phyloP scores from a whole-genome alignment of 768 basidiomycete species.

The Amanita fuliginea region DNA sequence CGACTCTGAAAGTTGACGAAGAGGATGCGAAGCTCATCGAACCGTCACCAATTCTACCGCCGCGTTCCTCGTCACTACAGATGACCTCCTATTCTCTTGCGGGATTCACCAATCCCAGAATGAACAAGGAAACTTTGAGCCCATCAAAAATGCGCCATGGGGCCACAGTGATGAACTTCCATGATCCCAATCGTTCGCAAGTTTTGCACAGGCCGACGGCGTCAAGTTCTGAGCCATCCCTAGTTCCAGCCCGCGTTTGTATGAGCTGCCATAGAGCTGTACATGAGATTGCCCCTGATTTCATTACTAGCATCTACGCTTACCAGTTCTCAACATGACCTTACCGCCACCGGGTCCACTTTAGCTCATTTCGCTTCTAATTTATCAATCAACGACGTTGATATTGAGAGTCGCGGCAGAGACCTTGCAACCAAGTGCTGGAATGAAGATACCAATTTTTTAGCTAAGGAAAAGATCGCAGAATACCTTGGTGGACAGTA shows the following conservation, averaged over 20 bases:
- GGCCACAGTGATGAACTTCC: conserved; percentile 29
- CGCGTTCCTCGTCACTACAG: conserved; percentile 39
- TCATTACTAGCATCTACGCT: conserved; percentile 15
- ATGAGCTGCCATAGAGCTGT: background rate
- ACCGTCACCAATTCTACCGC: conserved; percentile 30
- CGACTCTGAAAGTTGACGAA: background rate
- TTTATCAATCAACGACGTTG: conserved; percentile 33
- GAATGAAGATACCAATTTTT: conserved; percentile 76
- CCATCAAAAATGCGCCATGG: conserved; percentile 22
- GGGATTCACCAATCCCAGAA: conserved; percentile 17
- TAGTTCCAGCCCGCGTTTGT: conserved; percentile 31
- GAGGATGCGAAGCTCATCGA: background rate
- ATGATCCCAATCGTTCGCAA: conserved; percentile 28
- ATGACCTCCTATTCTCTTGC: conserved; percentile 21
- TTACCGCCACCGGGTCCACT: conserved; percentile 37
- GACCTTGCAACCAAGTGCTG: conserved; percentile 73
- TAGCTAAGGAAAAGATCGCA: conserved; percentile 86
- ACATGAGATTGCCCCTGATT: background rate
- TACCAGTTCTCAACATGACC: conserved; percentile 38
- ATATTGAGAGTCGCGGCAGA: conserved; percentile 54
- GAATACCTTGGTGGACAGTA: conserved; percentile 93
- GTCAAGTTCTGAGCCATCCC: conserved; percentile 76
- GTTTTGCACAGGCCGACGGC: conserved; percentile 64
- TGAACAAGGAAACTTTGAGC: conserved; percentile 10
- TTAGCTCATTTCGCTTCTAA: conserved; percentile 33